These are phyloP conservation scores for Serendipita sp. DNA, from an alignment of 768 basidiomycete genomes.

Conservation along the genomic window DNA sequence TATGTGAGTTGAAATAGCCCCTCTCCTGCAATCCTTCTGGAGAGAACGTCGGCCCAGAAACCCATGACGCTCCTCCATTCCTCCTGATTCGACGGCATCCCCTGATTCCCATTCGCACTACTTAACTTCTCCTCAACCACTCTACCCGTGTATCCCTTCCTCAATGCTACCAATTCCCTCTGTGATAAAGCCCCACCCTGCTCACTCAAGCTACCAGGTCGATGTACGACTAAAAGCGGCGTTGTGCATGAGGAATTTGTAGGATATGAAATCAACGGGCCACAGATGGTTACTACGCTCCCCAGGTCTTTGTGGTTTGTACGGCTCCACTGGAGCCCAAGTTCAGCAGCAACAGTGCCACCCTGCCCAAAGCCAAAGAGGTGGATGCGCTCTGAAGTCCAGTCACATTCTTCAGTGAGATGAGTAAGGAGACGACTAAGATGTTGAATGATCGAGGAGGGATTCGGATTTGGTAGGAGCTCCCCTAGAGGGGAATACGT, in stretches of 20 bases:
- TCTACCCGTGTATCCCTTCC: slow-evolving; percentile 40
- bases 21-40: slow-evolving; percentile 23
- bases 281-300: slow-evolving; percentile 52
- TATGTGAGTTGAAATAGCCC: neutral
- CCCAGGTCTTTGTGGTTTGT: slow-evolving; percentile 27
- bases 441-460: slow-evolving; percentile 46
- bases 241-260: slow-evolving; percentile 39
- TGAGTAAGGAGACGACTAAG: slow-evolving; percentile 38
- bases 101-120: slow-evolving; percentile 22
- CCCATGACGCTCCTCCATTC: slow-evolving; percentile 79
- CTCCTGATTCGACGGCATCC: slow-evolving; percentile 60
- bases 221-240: slow-evolving; percentile 44
- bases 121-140: slow-evolving; percentile 32
- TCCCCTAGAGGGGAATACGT: slow-evolving; percentile 74
- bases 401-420: slow-evolving; percentile 43
- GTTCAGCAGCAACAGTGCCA: slow-evolving; percentile 60
- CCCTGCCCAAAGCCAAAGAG: slow-evolving; percentile 84
- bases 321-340: slow-evolving; percentile 32
- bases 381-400: slow-evolving; percentile 60
- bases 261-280: slow-evolving; percentile 66
- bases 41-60: slow-evolving; percentile 66
- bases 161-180: slow-evolving; percentile 36
- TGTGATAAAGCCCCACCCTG: slow-evolving; percentile 29
- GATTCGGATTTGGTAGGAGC: slow-evolving; percentile 52
- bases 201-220: slow-evolving; percentile 24